Conservation (phyloP, 177 flowering plant species). For the Vitis hybrid region DNA sequence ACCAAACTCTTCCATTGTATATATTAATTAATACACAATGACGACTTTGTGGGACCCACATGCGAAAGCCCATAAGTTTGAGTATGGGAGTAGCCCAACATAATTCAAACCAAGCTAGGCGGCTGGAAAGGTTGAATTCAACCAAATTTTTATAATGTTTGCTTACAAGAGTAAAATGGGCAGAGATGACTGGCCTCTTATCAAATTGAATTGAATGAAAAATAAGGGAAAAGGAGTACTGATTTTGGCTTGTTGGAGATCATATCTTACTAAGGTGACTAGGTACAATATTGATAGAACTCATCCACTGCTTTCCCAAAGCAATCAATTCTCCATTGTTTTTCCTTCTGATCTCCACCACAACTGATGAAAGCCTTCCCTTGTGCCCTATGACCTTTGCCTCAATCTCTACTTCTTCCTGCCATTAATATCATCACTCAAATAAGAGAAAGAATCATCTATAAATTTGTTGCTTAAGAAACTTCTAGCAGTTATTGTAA, state of each 20-base stretch:
- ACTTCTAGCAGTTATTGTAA: no score
- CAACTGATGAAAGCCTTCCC: constrained; percentile 26
- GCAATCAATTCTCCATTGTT: constrained; percentile 33
- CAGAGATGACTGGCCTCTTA: not conserved
- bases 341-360: constrained; percentile 37
- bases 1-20: no score
- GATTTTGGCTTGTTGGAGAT: not conserved
- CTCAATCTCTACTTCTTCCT: constrained; percentile 55
- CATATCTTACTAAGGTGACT: constrained; percentile 17
- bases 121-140: no score
- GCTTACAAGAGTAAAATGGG: no score
- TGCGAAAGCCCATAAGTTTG: no score
- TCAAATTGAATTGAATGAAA: not conserved
- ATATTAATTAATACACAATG: no score
- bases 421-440: not conserved
- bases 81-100: no score
- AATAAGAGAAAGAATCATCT: no score
- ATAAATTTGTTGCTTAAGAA: no score
- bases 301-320: constrained; percentile 42
- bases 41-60: no score
- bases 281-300: not conserved
- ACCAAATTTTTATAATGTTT: no score
- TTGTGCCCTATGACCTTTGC: constrained; percentile 26
- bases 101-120: no score
- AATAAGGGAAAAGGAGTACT: not conserved